phyloP scores from a whole-genome alignment of 2,329 filamentous ascomycete genomes.

The Pyrenophora seminiperda region DNA sequence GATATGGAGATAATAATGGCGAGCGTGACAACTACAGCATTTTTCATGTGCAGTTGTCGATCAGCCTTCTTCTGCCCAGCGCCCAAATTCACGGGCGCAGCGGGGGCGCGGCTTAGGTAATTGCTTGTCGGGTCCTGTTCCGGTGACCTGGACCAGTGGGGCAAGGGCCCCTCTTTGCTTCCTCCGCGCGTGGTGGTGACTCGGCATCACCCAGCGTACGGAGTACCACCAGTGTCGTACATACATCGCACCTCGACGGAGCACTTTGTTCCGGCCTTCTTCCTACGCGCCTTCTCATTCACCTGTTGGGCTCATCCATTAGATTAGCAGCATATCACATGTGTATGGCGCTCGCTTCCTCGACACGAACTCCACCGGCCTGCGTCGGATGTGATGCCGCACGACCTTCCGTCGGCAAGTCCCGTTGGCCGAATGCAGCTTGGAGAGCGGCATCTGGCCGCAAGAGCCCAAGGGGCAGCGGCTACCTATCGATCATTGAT shows the following conservation, averaged over 20 bases:
- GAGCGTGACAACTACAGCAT: slow-evolving; percentile 5
- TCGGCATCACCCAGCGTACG: slow-evolving; percentile 15
- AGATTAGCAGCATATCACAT: too few relatives aligned
- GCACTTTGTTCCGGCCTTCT: background rate
- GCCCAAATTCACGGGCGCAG: slow-evolving; percentile 17
- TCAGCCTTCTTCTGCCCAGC: slow-evolving; percentile 2
- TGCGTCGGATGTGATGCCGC: background rate
- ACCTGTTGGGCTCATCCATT: background rate
- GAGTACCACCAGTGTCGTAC: too few relatives aligned
- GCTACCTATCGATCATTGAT: slow-evolving; percentile 11
- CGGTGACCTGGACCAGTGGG: slow-evolving; percentile 29
- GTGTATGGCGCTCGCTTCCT: too few relatives aligned
- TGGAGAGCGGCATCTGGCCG: background rate
- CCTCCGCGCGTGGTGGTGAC: slow-evolving; percentile 23
- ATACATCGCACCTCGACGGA: too few relatives aligned
- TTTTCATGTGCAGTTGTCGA: background rate
- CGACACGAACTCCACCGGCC: background rate
- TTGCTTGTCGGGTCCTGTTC: slow-evolving; percentile 15
- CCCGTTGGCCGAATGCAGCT: slow-evolving; percentile 1
- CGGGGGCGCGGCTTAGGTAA: slow-evolving; percentile 9
- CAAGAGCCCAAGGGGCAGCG: slow-evolving; percentile 1
- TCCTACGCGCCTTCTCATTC: slow-evolving; percentile 4
- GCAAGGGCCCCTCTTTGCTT: slow-evolving; percentile 25
- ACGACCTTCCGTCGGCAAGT: slow-evolving; percentile 1
- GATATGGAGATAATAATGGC: background rate